Evolutionary conservation across 1,284 basidiomycete genomes (phyloP).

Genomic region (Cutaneotrichosporon mucoides): DNA sequence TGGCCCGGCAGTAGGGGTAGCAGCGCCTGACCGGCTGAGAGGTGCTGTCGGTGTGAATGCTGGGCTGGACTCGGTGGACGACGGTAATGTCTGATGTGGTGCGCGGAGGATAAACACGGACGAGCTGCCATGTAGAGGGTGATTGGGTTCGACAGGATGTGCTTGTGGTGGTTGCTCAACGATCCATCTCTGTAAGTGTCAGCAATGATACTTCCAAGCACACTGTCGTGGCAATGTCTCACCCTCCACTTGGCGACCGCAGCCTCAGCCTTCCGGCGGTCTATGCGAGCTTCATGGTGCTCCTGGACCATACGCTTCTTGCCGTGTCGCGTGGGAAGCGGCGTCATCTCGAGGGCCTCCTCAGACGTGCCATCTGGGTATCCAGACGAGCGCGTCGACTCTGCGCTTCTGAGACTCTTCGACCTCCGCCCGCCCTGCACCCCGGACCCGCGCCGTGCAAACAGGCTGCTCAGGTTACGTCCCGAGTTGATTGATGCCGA

Average conservation of each 20-base stretch:
- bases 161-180: slow-evolving; percentile 29
- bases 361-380: slow-evolving; percentile 2
- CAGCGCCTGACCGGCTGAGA: too few species aligned
- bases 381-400: slow-evolving; percentile 3
- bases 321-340: slow-evolving; percentile 3
- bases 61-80: not conserved
- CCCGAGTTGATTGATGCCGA: not conserved
- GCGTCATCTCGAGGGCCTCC: slow-evolving; percentile 15
- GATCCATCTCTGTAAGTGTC: slow-evolving; percentile 35
- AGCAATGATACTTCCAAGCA: not conserved
- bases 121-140: not conserved
- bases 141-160: not conserved
- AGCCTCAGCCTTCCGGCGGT: slow-evolving; percentile 29
- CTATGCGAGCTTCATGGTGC: slow-evolving; percentile 12
- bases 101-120: not conserved
- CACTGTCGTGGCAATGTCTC: slow-evolving; percentile 9
- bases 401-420: slow-evolving; percentile 10
- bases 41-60: not conserved
- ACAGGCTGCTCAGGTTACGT: slow-evolving; percentile 5
- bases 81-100: not conserved
- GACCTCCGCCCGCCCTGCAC: not conserved
- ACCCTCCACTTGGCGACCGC: slow-evolving; percentile 46
- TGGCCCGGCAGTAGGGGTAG: too few species aligned
- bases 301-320: slow-evolving; percentile 14
- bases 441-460: slow-evolving; percentile 8